Percentiles rank a stretch among this genome's conserved stretches.
Conservation (phyloP, 371 early-diverging fungal genomes). For the Lichtheimia ornata region DNA sequence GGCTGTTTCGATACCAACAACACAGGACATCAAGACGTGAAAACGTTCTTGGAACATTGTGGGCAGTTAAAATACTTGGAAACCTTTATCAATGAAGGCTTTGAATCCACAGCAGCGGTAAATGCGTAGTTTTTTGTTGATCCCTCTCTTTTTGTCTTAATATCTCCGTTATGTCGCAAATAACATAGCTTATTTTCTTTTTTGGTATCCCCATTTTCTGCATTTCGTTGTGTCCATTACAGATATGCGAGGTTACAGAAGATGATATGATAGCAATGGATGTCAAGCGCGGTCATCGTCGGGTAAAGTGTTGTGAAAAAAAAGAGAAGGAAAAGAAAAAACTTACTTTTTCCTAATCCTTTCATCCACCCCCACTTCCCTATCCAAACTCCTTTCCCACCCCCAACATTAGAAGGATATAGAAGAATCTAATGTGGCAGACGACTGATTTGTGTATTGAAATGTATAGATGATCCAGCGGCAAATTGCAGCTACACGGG, state of each 20-base stretch:
- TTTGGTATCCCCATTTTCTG: conserved; percentile 1
- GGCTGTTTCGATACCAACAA: conserved; percentile 11
- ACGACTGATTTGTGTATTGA: not conserved
- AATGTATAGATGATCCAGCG: conserved; percentile 41
- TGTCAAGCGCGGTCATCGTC: conserved; percentile 53
- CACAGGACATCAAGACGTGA: conserved; percentile 14
- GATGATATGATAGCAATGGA: conserved; percentile 45
- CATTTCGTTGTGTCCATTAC: not conserved
- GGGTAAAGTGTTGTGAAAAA: conserved; percentile 26
- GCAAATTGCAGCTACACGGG: conserved; percentile 43
- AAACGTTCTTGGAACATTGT: conserved; percentile 33
- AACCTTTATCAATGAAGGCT: conserved; percentile 44
- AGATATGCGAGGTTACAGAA: conserved; percentile 52
- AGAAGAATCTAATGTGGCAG: conserved; percentile 1
- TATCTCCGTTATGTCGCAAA: too few species aligned
- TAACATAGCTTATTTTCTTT: not conserved
- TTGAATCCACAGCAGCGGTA: conserved; percentile 49
- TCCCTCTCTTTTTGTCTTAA: too few species aligned
- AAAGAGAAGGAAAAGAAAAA: conserved; percentile 1
- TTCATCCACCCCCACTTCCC: conserved; percentile 1
- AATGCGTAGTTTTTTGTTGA: not conserved
- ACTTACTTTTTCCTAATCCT: conserved; percentile 11
- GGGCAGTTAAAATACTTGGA: conserved; percentile 30
- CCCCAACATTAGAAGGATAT: conserved; percentile 2
- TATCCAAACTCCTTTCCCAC: not conserved